Conservation (phyloP, 2,329 filamentous ascomycete genomes). For the Metarhizium guizhouense region DNA sequence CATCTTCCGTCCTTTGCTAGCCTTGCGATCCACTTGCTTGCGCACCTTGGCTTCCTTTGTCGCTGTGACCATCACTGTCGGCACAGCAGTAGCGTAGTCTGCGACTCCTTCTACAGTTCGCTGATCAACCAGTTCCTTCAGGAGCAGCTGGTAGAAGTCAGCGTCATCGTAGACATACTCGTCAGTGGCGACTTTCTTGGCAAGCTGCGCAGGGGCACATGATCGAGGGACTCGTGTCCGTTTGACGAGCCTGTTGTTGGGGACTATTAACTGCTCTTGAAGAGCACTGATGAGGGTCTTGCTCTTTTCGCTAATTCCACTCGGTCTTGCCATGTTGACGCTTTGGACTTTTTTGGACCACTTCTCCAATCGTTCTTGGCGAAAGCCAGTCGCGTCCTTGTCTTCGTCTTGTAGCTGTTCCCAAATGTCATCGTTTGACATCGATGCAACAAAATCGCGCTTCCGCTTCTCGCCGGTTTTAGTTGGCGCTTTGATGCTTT, state of each 20-base stretch:
- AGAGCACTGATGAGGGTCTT: constrained; percentile 54
- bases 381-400: constrained; percentile 44
- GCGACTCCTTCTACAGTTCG: constrained; percentile 61
- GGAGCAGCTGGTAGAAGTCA: constrained; percentile 85
- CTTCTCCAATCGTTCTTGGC: constrained; percentile 71
- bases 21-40: constrained; percentile 82
- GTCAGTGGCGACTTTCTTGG: constrained; percentile 48
- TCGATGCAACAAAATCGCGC: constrained; percentile 41
- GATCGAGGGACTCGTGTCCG: constrained; percentile 65
- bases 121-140: constrained; percentile 90
- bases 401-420: constrained; percentile 60
- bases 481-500: constrained; percentile 44
- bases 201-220: constrained; percentile 63
- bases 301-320: constrained; percentile 19
- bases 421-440: constrained; percentile 61
- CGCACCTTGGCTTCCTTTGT: constrained; percentile 70
- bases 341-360: constrained; percentile 67
- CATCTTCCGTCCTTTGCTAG: constrained; percentile 91
- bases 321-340: constrained; percentile 32
- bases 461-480: constrained; percentile 54
- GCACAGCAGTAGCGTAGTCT: constrained; percentile 33
- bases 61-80: constrained; percentile 55
- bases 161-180: constrained; percentile 78
- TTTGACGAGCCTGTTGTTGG: constrained; percentile 55
- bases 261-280: constrained; percentile 56